Percentiles rank a stretch among this genome's conserved stretches.
Evolutionary conservation across 352 stramenopile species (phyloP).

Genomic region (Pythium folliculosum): DNA sequence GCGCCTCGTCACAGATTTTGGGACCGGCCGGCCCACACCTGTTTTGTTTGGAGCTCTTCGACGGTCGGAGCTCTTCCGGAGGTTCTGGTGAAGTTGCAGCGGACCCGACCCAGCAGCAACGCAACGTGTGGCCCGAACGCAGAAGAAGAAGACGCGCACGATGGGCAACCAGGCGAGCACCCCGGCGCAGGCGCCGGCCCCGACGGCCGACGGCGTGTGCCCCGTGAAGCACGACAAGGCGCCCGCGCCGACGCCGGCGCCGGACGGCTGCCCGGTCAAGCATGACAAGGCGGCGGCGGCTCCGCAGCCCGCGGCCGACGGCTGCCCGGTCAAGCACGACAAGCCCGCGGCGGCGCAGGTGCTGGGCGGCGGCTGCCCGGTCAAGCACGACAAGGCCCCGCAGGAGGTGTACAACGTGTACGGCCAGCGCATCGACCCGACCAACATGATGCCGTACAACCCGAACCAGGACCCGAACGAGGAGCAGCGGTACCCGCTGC

Average conservation of each 20-base stretch:
- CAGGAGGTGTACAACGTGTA: conserved; percentile 97
- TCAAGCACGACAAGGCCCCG: conserved; percentile 57
- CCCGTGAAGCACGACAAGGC: conserved; percentile 52
- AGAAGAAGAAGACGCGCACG: conserved; percentile 4
- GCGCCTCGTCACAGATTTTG: conserved; percentile 23
- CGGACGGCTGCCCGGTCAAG: conserved; percentile 60
- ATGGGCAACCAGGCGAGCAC: conserved; percentile 78
- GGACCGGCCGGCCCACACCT: conserved; percentile 1
- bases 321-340: conserved; percentile 78
- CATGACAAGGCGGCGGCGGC: conserved; percentile 29
- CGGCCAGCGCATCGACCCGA: conserved; percentile 95
- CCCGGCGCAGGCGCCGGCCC: conserved; percentile 18
- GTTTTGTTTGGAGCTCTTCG: conserved; percentile 15
- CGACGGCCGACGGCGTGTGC: conserved; percentile 43
- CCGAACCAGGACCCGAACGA: conserved; percentile 94
- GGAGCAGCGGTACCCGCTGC: conserved; percentile 89
- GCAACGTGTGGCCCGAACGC: conserved; percentile 16
- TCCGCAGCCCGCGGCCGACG: conserved; percentile 27
- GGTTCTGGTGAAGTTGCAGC: conserved; percentile 19
- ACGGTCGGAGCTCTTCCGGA: background rate
- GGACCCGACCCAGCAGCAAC: conserved; percentile 6
- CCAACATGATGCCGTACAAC: conserved; percentile 98
- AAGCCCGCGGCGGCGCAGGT: conserved; percentile 23
- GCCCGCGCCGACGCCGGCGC: conserved; percentile 22
- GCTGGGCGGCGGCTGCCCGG: conserved; percentile 55